Conservation (phyloP, 331 rosid species). For the Malus hybrid region DNA sequence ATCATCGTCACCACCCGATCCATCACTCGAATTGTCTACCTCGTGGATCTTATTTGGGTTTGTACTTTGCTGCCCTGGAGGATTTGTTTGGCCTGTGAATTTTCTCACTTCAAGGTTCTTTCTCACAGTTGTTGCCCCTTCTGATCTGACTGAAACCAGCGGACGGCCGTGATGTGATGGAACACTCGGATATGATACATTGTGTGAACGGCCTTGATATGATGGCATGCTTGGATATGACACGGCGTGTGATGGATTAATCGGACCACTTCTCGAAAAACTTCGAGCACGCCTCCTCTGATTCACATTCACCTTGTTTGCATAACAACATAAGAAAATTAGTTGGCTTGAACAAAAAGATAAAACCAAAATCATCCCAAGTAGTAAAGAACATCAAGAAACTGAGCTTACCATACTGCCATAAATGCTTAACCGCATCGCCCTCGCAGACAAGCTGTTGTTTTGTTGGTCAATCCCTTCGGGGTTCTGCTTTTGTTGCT, state of each 20-base stretch:
- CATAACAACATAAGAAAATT: constrained; percentile 5
- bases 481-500: constrained; percentile 26
- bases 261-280: constrained; percentile 22
- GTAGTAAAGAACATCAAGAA: not conserved
- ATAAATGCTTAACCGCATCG: constrained; percentile 76
- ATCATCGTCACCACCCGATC: constrained; percentile 73
- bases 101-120: constrained; percentile 33
- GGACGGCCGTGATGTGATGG: constrained; percentile 20
- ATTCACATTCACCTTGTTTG: constrained; percentile 29
- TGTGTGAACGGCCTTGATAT: constrained; percentile 23
- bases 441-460: constrained; percentile 59
- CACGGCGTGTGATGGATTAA: constrained; percentile 31
- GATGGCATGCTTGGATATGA: constrained; percentile 51
- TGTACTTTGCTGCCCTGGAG: constrained; percentile 21
- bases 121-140: constrained; percentile 45
- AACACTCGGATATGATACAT: constrained; percentile 48
- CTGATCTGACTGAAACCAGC: constrained; percentile 55
- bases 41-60: constrained; percentile 6
- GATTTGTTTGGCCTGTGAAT: constrained; percentile 12
- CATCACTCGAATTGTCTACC: constrained; percentile 56
- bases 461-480: constrained; percentile 22
- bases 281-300: constrained; percentile 24
- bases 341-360: not conserved
- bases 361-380: not conserved
- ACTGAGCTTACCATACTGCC: constrained; percentile 73